Base-by-base conservation (phyloP, 768 basidiomycete species). In the Termitomyces sp. region DNA sequence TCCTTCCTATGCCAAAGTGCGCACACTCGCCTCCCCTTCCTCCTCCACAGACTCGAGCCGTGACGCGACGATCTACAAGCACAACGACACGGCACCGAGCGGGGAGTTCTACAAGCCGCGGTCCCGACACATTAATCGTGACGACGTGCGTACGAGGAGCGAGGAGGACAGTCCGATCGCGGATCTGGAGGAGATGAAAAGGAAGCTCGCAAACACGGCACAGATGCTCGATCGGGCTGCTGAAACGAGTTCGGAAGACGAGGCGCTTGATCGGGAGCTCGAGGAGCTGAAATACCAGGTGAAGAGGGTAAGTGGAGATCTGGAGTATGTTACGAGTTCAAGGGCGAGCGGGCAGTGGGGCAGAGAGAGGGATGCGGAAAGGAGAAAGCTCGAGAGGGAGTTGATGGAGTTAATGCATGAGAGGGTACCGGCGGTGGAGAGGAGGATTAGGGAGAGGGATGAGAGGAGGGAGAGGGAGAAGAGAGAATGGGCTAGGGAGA, bases 1-100 rank as follows among this genome's bases (percentile, higher is more conserved):
- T 0, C 69, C 83, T 12, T 89, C 89, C 0, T 77, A 77, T 52
- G 72, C 85, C 23, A 86, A 87, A 65, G 78, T 82, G 50, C 86
- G 89, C 5, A 90, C 91, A 0, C 88, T 95, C 66, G 21, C 33
- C 31, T 49, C 48, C 21, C 28, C 47, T 4, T 48, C 47, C 6
- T 47, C 46, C 11, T n/a, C 80, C 4, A 70, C 78, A 15, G 83
- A 84, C 8, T 78, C 83, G 1, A 77, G 79, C 5, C 80, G 89
- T 11, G 97, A 99, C 68, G 97, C 94, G 2, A 91, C 93, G 0
- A 87, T 93, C 35, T 99, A 97, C 76, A 91, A 91, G 64, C 89
- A 97, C 72, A 78, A 78, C 28, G 85, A 83, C 63, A 77, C 31
- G 17, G 35, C 7, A 79, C 78, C 31, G 19, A 48, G 42, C 81